phyloP scores from a whole-genome alignment of 2,329 filamentous ascomycete genomes.

The Endocalyx cinctus region DNA sequence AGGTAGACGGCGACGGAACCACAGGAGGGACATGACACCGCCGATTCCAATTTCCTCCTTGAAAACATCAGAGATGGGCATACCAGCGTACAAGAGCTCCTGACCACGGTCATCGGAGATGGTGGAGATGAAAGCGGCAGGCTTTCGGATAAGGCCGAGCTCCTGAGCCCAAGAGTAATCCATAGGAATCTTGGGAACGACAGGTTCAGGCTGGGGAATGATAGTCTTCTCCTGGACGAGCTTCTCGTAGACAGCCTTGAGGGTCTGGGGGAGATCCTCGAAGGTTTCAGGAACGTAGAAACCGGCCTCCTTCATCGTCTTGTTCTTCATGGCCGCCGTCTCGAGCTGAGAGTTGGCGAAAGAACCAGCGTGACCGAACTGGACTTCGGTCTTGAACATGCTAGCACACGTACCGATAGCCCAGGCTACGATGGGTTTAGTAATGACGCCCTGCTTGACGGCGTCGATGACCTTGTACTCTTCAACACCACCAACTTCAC shows the following conservation, averaged over 20 bases:
- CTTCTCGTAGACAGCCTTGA: constrained; percentile 81
- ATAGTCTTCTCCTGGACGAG: constrained; percentile 82
- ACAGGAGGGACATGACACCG: constrained; percentile 98
- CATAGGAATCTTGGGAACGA: constrained; percentile 97
- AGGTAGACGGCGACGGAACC: constrained; percentile 98
- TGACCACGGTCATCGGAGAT: constrained; percentile 99
- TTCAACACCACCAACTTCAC: constrained; percentile 98
- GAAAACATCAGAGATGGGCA: constrained; percentile 99
- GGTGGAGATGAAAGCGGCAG: constrained; percentile 98
- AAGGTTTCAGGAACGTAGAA: constrained; percentile 95
- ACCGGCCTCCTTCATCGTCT: constrained; percentile 90
- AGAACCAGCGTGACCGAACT: constrained; percentile 97
- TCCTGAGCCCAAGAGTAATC: constrained; percentile 99
- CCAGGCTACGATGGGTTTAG: constrained; percentile 98
- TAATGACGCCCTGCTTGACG: constrained; percentile 89
- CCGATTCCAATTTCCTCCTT: constrained; percentile 97
- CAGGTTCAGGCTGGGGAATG: constrained; percentile 79
- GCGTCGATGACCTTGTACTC: constrained; percentile 99
- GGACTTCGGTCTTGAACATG: constrained; percentile 99
- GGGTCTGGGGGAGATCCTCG: constrained; percentile 79
- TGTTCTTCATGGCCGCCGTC: constrained; percentile 95
- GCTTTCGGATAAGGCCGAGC: constrained; percentile 98
- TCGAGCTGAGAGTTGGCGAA: constrained; percentile 99
- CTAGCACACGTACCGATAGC: constrained; percentile 98
- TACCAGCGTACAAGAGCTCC: constrained; percentile 96